Conservation (phyloP, 2,329 filamentous ascomycete species). For the Trichoderma koningii region DNA sequence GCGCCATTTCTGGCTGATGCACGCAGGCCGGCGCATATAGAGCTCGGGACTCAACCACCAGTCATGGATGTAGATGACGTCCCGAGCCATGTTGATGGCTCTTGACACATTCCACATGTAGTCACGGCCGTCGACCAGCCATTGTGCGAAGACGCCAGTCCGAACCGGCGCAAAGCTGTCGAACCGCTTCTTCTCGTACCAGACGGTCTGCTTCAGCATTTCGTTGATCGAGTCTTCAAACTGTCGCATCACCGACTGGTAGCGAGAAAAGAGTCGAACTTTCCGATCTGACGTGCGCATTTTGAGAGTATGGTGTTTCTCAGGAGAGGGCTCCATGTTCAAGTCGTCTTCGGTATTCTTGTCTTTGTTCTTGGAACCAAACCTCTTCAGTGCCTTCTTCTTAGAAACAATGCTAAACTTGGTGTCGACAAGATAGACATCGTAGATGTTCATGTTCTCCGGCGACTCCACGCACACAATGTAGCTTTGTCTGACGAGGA, state of each 20-base stretch:
- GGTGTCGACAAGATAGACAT: slow-evolving; percentile 94
- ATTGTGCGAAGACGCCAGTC: slow-evolving; percentile 84
- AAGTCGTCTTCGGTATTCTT: slow-evolving; percentile 54
- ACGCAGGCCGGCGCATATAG: slow-evolving; percentile 89
- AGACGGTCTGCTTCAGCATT: slow-evolving; percentile 81
- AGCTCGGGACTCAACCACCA: slow-evolving; percentile 98
- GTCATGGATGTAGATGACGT: slow-evolving; percentile 98
- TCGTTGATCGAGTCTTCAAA: slow-evolving; percentile 90
- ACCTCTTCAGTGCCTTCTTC: slow-evolving; percentile 57
- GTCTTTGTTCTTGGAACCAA: slow-evolving; percentile 63
- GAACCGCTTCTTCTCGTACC: slow-evolving; percentile 83
- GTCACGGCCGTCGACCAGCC: slow-evolving; percentile 94
- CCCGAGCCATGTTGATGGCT: slow-evolving; percentile 93
- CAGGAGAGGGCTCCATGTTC: slow-evolving; percentile 41
- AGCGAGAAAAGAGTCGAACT: slow-evolving; percentile 85
- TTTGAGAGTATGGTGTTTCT: slow-evolving; percentile 80
- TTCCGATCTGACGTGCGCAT: slow-evolving; percentile 91
- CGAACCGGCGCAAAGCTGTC: slow-evolving; percentile 92
- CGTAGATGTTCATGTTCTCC: slow-evolving; percentile 97
- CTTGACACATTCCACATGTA: slow-evolving; percentile 99
- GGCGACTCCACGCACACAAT: slow-evolving; percentile 98
- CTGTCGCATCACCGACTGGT: slow-evolving; percentile 84
- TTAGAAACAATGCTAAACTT: slow-evolving; percentile 82
- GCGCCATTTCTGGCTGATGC: slow-evolving; percentile 97
- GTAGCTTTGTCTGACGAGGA: slow-evolving; percentile 95